A percentile compares a stretch with the other conserved stretches of the same genome.
These are phyloP conservation scores for Laburnicola sp. DNA, from an alignment of 2,329 filamentous ascomycete species.

Conservation along the genomic window DNA sequence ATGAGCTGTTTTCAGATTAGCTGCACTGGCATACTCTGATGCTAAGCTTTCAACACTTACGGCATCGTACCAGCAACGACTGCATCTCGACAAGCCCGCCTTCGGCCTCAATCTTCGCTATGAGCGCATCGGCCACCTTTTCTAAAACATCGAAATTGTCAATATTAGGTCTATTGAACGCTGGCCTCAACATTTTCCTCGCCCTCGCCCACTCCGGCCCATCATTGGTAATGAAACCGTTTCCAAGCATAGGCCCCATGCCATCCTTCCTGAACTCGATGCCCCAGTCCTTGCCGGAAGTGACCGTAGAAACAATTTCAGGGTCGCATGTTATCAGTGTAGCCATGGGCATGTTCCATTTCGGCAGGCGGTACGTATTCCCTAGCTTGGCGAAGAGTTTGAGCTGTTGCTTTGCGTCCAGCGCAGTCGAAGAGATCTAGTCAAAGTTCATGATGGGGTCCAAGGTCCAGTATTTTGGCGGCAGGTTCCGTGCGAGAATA, in stretches of 20 bases:
- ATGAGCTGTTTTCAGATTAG: constrained; percentile 2
- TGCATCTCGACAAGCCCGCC: constrained; percentile 4
- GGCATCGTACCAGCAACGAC: constrained; percentile 4
- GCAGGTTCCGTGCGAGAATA: neutral
- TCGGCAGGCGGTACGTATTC: constrained; percentile 1
- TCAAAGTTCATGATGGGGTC: constrained; percentile 9
- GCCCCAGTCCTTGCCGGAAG: constrained; percentile 7
- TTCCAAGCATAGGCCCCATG: constrained; percentile 6
- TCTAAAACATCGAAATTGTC: constrained; percentile 7
- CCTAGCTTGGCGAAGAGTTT: neutral
- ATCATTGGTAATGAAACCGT: constrained; percentile 5
- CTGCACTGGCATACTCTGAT: too few species aligned
- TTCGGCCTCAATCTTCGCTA: neutral
- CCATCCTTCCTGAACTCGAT: constrained; percentile 1
- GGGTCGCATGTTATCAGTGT: constrained; percentile 1
- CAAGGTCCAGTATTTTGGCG: constrained; percentile 3
- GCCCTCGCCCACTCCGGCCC: constrained; percentile 1
- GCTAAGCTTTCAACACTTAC: neutral
- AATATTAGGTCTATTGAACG: constrained; percentile 6
- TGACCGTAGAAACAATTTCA: neutral
- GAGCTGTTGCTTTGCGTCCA: neutral
- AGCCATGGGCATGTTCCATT: neutral
- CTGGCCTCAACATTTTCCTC: constrained; percentile 8
- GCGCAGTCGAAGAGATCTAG: neutral
- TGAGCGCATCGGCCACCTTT: neutral